Conservation (phyloP, 805 yeast species). For the Metschnikowia gelsemii region DNA sequence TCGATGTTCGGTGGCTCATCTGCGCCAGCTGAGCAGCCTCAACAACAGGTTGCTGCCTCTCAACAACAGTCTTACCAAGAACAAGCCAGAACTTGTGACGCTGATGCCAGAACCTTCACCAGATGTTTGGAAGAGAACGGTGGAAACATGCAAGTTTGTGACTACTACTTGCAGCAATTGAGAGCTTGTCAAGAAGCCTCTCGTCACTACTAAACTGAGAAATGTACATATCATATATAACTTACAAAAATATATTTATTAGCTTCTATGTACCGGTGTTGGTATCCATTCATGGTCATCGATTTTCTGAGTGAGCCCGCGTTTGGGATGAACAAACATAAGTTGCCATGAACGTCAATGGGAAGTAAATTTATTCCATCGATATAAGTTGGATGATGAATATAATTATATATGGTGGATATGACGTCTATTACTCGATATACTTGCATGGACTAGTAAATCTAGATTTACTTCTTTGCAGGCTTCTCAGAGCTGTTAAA, state of each 20-base stretch:
- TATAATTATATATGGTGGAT: not conserved
- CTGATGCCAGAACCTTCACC: slow-evolving; percentile 92
- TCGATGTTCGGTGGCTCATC: slow-evolving; percentile 82
- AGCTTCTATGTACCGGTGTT: too few relatives aligned
- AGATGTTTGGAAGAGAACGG: slow-evolving; percentile 90
- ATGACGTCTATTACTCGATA: not conserved
- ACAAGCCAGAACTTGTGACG: slow-evolving; percentile 70
- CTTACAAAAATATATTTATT: slow-evolving; percentile 3
- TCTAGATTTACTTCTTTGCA: slow-evolving; percentile 2
- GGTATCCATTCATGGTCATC: too few relatives aligned
- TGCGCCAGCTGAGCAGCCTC: slow-evolving; percentile 46
- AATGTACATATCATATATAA: slow-evolving; percentile 1
- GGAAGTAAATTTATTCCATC: not conserved
- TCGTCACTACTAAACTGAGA: slow-evolving; percentile 57
- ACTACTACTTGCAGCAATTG: slow-evolving; percentile 93
- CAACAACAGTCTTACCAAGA: slow-evolving; percentile 37
- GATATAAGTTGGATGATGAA: not conserved
- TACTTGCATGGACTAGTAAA: too few relatives aligned
- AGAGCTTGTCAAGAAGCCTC: slow-evolving; percentile 97
- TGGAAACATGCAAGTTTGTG: slow-evolving; percentile 97
- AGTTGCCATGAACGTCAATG: not conserved
- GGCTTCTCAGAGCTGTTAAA: slow-evolving; percentile 9
- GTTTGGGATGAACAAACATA: not conserved
- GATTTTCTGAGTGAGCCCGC: not conserved
- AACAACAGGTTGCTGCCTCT: slow-evolving; percentile 39